Evolutionary conservation across 345 rosid genomes (phyloP).

Genomic region (Camelina hispida): DNA sequence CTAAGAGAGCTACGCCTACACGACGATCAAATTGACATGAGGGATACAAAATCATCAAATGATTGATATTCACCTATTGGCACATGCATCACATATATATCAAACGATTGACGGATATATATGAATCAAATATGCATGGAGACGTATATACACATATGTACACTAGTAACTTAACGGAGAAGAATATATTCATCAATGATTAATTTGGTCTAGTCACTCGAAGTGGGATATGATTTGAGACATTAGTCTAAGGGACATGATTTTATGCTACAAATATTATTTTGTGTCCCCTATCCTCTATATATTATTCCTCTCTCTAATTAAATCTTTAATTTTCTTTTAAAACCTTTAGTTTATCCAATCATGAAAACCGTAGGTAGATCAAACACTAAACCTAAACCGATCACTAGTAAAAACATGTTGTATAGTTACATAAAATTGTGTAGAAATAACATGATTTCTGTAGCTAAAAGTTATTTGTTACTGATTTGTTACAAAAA

Average conservation of each 20-base stretch:
- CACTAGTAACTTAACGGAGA: background rate
- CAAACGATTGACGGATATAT: background rate
- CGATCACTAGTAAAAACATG: too few relatives aligned
- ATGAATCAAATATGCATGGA: conserved; percentile 7
- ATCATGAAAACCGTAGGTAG: background rate
- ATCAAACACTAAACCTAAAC: background rate
- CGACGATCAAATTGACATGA: conserved; percentile 6
- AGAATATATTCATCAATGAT: conserved; percentile 41
- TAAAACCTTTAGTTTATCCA: conserved; percentile 19
- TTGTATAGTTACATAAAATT: too few relatives aligned
- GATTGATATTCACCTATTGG: background rate
- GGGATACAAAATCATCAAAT: background rate
- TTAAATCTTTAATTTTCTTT: background rate
- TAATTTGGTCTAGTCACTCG: conserved; percentile 14
- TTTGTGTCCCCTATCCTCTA: conserved; percentile 3
- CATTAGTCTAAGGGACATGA: conserved; percentile 3
- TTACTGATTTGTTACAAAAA: too few relatives aligned
- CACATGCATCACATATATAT: background rate
- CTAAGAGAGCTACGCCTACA: background rate
- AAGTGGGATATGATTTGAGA: conserved; percentile 40
- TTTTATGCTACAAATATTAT: conserved; percentile 33
- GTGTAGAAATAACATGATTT: too few relatives aligned
- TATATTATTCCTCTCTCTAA: background rate
- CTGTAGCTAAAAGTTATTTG: too few relatives aligned
- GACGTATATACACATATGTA: conserved; percentile 11